Conservation (phyloP, 768 basidiomycete species). For the Podaxis carcinomalis region DNA sequence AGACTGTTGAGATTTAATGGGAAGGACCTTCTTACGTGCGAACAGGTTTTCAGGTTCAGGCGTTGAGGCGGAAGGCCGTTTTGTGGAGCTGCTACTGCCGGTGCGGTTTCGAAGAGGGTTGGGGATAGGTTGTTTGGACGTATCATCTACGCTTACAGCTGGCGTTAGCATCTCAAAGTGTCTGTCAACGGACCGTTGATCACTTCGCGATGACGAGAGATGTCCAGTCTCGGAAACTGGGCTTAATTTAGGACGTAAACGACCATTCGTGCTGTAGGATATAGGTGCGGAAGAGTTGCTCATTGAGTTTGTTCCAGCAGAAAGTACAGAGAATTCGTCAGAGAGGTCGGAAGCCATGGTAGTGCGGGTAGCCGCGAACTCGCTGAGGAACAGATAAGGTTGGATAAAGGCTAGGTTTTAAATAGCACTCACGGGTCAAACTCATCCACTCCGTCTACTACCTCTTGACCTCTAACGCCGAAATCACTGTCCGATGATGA, state of each 20-base stretch:
- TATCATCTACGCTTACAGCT: slow-evolving; percentile 17
- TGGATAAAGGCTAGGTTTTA: neutral
- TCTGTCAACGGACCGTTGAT: slow-evolving; percentile 2
- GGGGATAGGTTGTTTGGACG: slow-evolving; percentile 18
- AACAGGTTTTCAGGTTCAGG: slow-evolving; percentile 34
- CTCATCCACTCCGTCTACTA: slow-evolving; percentile 64
- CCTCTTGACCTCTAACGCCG: slow-evolving; percentile 45
- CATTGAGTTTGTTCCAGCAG: slow-evolving; percentile 45
- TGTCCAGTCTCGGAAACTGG: slow-evolving; percentile 50
- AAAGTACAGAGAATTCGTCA: slow-evolving; percentile 58
- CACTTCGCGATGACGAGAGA: neutral
- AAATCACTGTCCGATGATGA: slow-evolving; percentile 42
- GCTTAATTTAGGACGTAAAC: slow-evolving; percentile 48
- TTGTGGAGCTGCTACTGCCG: slow-evolving; percentile 14
- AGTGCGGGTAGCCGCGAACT: slow-evolving; percentile 62
- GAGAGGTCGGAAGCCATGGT: slow-evolving; percentile 55
- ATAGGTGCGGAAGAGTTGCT: slow-evolving; percentile 50
- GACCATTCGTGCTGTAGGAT: slow-evolving; percentile 40
- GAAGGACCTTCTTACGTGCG: slow-evolving; percentile 43
- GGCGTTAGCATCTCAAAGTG: slow-evolving; percentile 23
- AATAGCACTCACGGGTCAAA: slow-evolving; percentile 67
- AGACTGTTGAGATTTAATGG: slow-evolving; percentile 46
- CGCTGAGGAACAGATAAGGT: slow-evolving; percentile 32
- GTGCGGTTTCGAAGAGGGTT: slow-evolving; percentile 19
- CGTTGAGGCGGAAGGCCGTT: slow-evolving; percentile 12